Percentiles rank a stretch among this genome's conserved stretches.
phyloP scores from a whole-genome alignment of 1,284 basidiomycete species.

The Leccinum angustisporum region DNA sequence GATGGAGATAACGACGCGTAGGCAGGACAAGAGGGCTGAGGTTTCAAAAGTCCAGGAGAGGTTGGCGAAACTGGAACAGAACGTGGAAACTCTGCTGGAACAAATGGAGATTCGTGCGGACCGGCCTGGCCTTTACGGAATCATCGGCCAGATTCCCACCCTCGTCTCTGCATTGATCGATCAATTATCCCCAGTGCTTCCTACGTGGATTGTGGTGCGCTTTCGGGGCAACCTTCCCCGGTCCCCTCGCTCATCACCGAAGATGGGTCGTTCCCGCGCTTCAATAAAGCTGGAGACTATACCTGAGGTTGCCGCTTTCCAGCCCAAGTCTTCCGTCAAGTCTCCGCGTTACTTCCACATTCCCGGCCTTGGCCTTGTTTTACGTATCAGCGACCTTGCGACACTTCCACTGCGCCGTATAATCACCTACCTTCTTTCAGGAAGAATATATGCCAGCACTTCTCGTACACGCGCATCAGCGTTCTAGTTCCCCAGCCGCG shows the following conservation, averaged over 20 bases:
- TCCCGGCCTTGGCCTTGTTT: constrained; percentile 29
- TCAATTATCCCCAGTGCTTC: constrained; percentile 26
- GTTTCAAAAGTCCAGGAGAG: constrained; percentile 28
- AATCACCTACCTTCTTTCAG: constrained; percentile 25
- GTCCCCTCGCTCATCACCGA: constrained; percentile 34
- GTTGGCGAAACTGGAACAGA: constrained; percentile 29
- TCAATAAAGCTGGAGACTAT: constrained; percentile 35
- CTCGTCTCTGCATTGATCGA: constrained; percentile 22
- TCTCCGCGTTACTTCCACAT: constrained; percentile 20
- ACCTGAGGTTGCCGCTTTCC: constrained; percentile 34
- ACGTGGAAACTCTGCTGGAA: constrained; percentile 30
- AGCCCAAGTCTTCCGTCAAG: constrained; percentile 21
- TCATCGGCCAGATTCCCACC: constrained; percentile 16
- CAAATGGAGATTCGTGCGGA: constrained; percentile 32
- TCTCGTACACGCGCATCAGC: constrained; percentile 16
- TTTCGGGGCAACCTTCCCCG: constrained; percentile 19
- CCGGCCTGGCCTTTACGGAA: constrained; percentile 14
- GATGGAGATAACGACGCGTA: constrained; percentile 29
- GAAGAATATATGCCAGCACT: constrained; percentile 21
- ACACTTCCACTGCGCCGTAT: constrained; percentile 31
- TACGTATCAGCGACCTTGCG: constrained; percentile 31
- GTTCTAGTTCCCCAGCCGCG: constrained; percentile 17
- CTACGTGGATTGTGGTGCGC: constrained; percentile 22
- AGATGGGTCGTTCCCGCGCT: constrained; percentile 26
- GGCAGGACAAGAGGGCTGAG: constrained; percentile 35